A percentile compares a stretch with the other conserved stretches of the same genome.
phyloP scores from a whole-genome alignment of 192 early-diverging fungal genomes.

The Linnemannia exigua region DNA sequence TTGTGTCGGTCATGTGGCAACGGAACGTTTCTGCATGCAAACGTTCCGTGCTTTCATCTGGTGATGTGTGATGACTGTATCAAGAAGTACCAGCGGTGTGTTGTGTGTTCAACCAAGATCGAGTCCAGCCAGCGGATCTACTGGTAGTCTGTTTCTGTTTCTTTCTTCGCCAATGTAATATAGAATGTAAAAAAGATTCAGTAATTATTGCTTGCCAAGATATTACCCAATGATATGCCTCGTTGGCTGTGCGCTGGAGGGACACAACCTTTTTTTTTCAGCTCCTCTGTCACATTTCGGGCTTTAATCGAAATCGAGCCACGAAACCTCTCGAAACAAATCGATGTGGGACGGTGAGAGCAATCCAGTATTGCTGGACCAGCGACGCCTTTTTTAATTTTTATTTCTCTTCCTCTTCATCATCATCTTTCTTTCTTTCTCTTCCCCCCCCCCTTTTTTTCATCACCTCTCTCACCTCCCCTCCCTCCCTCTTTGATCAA shows the following conservation, averaged over 20 bases:
- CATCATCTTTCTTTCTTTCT: not conserved
- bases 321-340: too few species aligned
- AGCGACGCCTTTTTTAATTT: constrained; percentile 3
- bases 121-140: constrained; percentile 18
- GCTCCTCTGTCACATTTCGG: constrained; percentile 4
- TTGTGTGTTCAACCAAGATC: constrained; percentile 21
- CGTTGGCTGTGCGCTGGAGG: too few species aligned
- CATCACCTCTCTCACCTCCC: not conserved
- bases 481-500: not conserved
- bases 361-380: not conserved
- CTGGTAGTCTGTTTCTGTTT: constrained; percentile 6
- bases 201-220: not conserved
- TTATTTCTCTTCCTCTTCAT: not conserved
- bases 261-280: not conserved
- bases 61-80: constrained; percentile 40
- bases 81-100: constrained; percentile 1
- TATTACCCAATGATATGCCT: too few species aligned
- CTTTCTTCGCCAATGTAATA: too few species aligned
- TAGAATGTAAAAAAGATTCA: not conserved
- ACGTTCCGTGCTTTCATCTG: constrained; percentile 29
- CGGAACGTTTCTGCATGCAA: constrained; percentile 14
- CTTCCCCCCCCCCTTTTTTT: not conserved
- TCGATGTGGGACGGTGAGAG: too few species aligned
- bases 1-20: constrained; percentile 22
- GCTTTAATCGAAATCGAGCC: too few species aligned